Evolutionary conservation across 2,329 filamentous ascomycete genomes (phyloP), one percentile per base, ranked within the genome.

Genomic region (Talaromyces sp.): DNA sequence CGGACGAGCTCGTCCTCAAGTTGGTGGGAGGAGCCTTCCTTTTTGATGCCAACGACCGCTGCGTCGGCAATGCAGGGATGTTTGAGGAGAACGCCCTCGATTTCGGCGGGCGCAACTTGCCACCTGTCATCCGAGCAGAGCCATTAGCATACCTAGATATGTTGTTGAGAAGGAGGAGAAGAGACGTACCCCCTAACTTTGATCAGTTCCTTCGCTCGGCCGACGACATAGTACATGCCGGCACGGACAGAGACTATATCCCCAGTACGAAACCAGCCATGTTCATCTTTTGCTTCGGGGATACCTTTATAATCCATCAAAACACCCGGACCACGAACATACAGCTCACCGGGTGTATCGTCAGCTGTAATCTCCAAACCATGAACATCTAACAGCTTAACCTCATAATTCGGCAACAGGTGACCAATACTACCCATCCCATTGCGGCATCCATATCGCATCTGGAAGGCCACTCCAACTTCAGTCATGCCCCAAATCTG

Each of bases 401-500:
- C 70, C 50, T 78, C 75, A 54, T 77, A 77, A 3, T 80, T 81
- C 0, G 80, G 72, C 11, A 84, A 65, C 8, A 79, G 71, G 2
- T 77, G 72, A 5, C 84, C 84, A 8, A 86, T 80, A 49, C 82
- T 84, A 25, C 78, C 82, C 4, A 78, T 78, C 17, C 73, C 70
- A 54, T 82, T 81, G 15, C 74, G 71, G 61, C 81, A 74, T 1
- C 73, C 72, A 61, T 76, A 79, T 19, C 72, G 73, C 62, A 74
- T 77, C 62, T 80, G 78, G 70, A 82, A 79, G 2, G 68, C 77
- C 69, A 74, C 78, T 63, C 84, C 84, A 69, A 72, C 78, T 72
- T 86, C 85, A 0, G 84, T 86, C 80, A 85, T 85, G 1, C 85
- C 84, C 79, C 82, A 86, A 43, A 84, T 77, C 66, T 84, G 82